phyloP scores from a whole-genome alignment of 495 filamentous ascomycete genomes.

The Rostrohypoxylon terebratum region DNA sequence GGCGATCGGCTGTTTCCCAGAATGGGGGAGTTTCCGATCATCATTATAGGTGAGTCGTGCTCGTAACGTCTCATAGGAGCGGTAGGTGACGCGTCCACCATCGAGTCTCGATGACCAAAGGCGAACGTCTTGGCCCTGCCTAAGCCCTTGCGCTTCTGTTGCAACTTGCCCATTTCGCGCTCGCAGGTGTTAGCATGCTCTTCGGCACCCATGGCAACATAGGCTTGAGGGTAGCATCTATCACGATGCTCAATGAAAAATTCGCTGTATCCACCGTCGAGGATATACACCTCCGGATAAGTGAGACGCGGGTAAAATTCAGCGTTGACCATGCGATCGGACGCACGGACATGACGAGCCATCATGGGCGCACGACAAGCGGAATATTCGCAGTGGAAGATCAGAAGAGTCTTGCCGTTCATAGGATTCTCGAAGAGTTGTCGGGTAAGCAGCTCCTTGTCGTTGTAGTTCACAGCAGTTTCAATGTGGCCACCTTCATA shows the following conservation, averaged over 20 bases:
- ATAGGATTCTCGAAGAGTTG: constrained; percentile 77
- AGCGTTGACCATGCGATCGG: constrained; percentile 84
- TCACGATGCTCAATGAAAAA: constrained; percentile 84
- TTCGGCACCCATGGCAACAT: constrained; percentile 93
- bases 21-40: constrained; percentile 65
- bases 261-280: constrained; percentile 94
- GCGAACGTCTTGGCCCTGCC: constrained; percentile 93
- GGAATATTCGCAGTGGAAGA: constrained; percentile 99
- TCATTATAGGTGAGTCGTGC: constrained; percentile 58
- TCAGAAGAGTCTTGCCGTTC: constrained; percentile 77
- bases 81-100: constrained; percentile 83
- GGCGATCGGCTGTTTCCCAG: constrained; percentile 64
- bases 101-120: constrained; percentile 74
- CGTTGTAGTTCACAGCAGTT: constrained; percentile 92
- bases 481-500: constrained; percentile 96
- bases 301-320: constrained; percentile 86
- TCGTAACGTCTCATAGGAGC: constrained; percentile 65
- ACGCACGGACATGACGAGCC: constrained; percentile 87
- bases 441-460: constrained; percentile 84
- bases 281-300: constrained; percentile 96
- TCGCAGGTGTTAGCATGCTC: constrained; percentile 93
- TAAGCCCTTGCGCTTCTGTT: constrained; percentile 80
- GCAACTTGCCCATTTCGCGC: constrained; percentile 88
- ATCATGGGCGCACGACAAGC: constrained; percentile 97
- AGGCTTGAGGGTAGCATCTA: constrained; percentile 91